Evolutionary conservation across 768 basidiomycete species (phyloP).

Genomic region (Phanerochaete carnosa): DNA sequence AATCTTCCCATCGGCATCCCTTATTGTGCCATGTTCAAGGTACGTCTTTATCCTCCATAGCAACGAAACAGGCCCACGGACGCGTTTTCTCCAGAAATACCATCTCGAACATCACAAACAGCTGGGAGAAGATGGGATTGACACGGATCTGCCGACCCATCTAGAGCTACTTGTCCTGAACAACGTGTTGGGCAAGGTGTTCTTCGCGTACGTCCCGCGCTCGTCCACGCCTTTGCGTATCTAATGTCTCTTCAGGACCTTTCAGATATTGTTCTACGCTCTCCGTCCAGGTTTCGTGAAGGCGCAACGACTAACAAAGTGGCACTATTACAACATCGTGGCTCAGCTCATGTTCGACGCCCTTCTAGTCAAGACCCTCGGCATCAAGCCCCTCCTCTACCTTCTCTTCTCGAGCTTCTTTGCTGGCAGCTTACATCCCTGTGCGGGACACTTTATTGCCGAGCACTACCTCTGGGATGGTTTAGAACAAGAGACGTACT

Average conservation of each 20-base stretch:
- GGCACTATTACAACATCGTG: constrained; percentile 81
- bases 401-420: constrained; percentile 90
- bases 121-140: constrained; percentile 92
- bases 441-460: constrained; percentile 96
- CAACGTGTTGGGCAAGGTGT: constrained; percentile 96
- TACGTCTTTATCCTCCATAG: constrained; percentile 22
- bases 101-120: constrained; percentile 97
- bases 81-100: constrained; percentile 53
- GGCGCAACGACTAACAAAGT: constrained; percentile 71
- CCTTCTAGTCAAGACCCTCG: constrained; percentile 50
- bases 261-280: constrained; percentile 98
- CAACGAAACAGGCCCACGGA: not conserved
- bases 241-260: constrained; percentile 56
- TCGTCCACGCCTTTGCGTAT: not conserved
- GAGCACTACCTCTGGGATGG: constrained; percentile 96
- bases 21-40: constrained; percentile 95
- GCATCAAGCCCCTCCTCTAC: constrained; percentile 63
- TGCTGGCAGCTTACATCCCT: constrained; percentile 93
- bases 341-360: constrained; percentile 72
- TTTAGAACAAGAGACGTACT: constrained; percentile 91
- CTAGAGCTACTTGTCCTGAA: constrained; percentile 84
- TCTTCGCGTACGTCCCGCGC: constrained; percentile 76
- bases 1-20: constrained; percentile 95
- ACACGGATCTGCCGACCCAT: constrained; percentile 89
- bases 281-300: constrained; percentile 92